These are phyloP conservation scores for Erysimum cheiranthoides DNA, from an alignment of 345 rosid genomes.

Conservation along the genomic window DNA sequence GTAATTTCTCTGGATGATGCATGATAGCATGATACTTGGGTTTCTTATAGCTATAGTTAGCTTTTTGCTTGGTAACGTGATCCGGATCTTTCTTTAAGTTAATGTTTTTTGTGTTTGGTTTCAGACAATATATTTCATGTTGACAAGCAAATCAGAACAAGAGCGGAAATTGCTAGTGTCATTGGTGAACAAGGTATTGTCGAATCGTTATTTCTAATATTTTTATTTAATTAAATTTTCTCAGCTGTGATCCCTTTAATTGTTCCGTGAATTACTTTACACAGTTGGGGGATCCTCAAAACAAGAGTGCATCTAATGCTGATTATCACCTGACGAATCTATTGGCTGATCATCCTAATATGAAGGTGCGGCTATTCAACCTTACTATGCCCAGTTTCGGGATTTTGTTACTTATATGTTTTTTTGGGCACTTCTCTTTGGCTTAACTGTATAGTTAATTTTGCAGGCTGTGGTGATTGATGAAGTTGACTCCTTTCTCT, in stretches of 20 bases:
- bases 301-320: slow-evolving; percentile 94
- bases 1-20: slow-evolving; percentile 15
- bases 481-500: slow-evolving; percentile 91
- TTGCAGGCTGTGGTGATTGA: slow-evolving; percentile 88
- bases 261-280: slow-evolving; percentile 38
- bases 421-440: slow-evolving; percentile 28
- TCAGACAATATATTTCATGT: slow-evolving; percentile 75
- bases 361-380: slow-evolving; percentile 67
- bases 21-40: not conserved
- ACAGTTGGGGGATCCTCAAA: slow-evolving; percentile 98
- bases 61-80: slow-evolving; percentile 21
- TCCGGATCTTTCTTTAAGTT: not conserved
- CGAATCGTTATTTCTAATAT: slow-evolving; percentile 9
- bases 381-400: not conserved
- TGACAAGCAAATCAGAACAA: slow-evolving; percentile 92
- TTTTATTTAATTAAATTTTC: not conserved
- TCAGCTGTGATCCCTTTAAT: slow-evolving; percentile 10
- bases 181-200: slow-evolving; percentile 81
- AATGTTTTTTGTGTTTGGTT: slow-evolving; percentile 28
- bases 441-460: slow-evolving; percentile 10
- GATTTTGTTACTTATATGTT: not conserved
- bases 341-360: slow-evolving; percentile 92
- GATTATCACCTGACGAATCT: slow-evolving; percentile 89
- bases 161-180: slow-evolving; percentile 86
- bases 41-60: not conserved